Percentiles rank a stretch among this genome's conserved stretches.
These are phyloP conservation scores for Cryptosporidium baileyi DNA, from an alignment of 169 alveolate species.

Conservation along the genomic window DNA sequence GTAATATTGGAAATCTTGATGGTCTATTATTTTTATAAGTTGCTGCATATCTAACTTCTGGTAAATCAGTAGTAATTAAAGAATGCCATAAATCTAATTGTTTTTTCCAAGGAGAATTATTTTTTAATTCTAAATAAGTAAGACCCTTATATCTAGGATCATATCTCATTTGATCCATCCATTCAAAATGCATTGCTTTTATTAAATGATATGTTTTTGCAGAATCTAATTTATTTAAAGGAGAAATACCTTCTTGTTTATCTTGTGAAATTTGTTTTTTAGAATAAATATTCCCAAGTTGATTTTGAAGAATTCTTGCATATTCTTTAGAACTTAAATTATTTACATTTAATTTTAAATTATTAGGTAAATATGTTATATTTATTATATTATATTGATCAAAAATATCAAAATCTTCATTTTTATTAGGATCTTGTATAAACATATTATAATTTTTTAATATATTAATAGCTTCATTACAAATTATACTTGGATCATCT, in stretches of 20 bases:
- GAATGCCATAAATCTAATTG: constrained; percentile 54
- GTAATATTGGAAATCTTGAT: constrained; percentile 52
- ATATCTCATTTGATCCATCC: constrained; percentile 68
- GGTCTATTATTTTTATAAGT: constrained; percentile 47
- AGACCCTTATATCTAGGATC: constrained; percentile 61
- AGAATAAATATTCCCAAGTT: background rate
- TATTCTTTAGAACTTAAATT: background rate
- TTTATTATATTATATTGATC: constrained; percentile 45
- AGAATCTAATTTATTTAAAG: constrained; percentile 21
- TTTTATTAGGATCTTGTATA: constrained; percentile 11
- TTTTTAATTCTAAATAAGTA: constrained; percentile 22
- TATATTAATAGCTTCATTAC: background rate
- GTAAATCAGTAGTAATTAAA: constrained; percentile 19
- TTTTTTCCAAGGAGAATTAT: constrained; percentile 53
- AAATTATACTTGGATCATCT: constrained; percentile 1
- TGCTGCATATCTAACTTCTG: constrained; percentile 56
- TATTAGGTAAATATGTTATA: background rate
- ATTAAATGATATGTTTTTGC: constrained; percentile 25
- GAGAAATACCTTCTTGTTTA: constrained; percentile 23
- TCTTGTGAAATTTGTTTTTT: background rate
- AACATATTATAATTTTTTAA: constrained; percentile 17
- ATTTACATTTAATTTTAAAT: too few species aligned
- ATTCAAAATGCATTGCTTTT: constrained; percentile 8
- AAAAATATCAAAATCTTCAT: constrained; percentile 12
- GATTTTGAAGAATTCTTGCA: background rate